These are phyloP conservation scores for Fusarium algeriense DNA, from an alignment of 2,329 filamentous ascomycete genomes.

Conservation along the genomic window DNA sequence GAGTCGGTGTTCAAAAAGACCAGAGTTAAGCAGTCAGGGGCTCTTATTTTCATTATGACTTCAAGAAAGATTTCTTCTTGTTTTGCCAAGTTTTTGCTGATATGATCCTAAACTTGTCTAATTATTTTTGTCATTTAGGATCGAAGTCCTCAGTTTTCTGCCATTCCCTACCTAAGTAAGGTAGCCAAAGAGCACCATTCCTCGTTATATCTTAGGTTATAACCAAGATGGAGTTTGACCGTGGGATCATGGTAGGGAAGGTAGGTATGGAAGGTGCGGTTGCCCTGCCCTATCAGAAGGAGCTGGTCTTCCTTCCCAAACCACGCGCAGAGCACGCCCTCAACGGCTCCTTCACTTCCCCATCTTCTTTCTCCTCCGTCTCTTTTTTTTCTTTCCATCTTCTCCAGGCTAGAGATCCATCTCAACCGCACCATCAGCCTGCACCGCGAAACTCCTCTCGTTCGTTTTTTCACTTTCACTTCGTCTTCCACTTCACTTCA, in stretches of 20 bases:
- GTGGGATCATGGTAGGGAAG: not conserved
- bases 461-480: not conserved
- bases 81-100: no score
- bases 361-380: no score
- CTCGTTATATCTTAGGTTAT: no score
- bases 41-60: slow-evolving; percentile 10
- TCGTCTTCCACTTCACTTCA: not conserved
- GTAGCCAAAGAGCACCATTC: no score
- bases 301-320: not conserved
- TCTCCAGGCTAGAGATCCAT: not conserved
- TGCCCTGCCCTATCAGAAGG: slow-evolving; percentile 5
- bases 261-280: slow-evolving; percentile 1
- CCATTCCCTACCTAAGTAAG: no score
- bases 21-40: slow-evolving; percentile 32
- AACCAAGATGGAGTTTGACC: not conserved
- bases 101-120: no score
- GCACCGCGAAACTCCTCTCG: not conserved
- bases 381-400: not conserved
- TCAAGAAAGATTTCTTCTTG: not conserved
- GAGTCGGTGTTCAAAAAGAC: slow-evolving; percentile 16
- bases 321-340: not conserved
- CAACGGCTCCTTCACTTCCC: not conserved
- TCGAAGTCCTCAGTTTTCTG: no score
- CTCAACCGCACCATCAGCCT: not conserved
- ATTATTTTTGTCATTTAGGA: no score